Evolutionary conservation across 2,329 filamentous ascomycete genomes (phyloP).

Genomic region (Colletotrichum shisoi): DNA sequence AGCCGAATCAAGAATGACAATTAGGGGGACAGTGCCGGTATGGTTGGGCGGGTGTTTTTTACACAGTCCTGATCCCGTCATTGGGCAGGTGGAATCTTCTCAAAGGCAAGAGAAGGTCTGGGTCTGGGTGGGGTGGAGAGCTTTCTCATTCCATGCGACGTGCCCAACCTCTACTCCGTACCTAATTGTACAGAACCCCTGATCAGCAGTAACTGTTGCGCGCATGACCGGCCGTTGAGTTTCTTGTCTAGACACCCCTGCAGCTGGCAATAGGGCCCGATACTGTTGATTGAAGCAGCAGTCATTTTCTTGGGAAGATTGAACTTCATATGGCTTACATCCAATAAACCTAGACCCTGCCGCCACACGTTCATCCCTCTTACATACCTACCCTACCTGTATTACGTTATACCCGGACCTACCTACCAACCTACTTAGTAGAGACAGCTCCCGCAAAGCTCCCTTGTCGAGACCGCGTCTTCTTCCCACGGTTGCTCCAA

Average conservation of each 20-base stretch:
- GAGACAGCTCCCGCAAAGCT: constrained; percentile 14
- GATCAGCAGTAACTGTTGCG: constrained; percentile 13
- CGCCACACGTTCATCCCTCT: constrained; percentile 19
- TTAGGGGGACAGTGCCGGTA: constrained; percentile 9
- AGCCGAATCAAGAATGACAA: background rate
- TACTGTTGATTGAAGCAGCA: constrained; percentile 1
- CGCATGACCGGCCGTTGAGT: constrained; percentile 20
- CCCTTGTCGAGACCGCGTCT: constrained; percentile 39
- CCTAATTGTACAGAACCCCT: background rate
- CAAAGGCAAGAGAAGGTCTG: constrained; percentile 18
- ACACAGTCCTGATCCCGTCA: constrained; percentile 3
- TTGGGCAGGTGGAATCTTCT: constrained; percentile 25
- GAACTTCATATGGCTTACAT: background rate
- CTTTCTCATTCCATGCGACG: constrained; percentile 25
- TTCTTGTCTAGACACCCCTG: constrained; percentile 18
- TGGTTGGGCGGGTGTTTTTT: background rate
- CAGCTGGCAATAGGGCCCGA: constrained; percentile 24
- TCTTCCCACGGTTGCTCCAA: constrained; percentile 44
- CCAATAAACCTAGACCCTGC: background rate
- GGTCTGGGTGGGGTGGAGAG: constrained; percentile 6
- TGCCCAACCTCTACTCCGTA: constrained; percentile 2
- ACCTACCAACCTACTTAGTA: background rate
- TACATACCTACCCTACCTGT: constrained; percentile 9
- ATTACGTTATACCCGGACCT: background rate
- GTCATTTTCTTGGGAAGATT: background rate